Percentiles rank a stretch among this genome's conserved stretches.
These are phyloP conservation scores for Notholithocarpus densiflorus DNA, from an alignment of 306 rosid species.

Conservation along the genomic window DNA sequence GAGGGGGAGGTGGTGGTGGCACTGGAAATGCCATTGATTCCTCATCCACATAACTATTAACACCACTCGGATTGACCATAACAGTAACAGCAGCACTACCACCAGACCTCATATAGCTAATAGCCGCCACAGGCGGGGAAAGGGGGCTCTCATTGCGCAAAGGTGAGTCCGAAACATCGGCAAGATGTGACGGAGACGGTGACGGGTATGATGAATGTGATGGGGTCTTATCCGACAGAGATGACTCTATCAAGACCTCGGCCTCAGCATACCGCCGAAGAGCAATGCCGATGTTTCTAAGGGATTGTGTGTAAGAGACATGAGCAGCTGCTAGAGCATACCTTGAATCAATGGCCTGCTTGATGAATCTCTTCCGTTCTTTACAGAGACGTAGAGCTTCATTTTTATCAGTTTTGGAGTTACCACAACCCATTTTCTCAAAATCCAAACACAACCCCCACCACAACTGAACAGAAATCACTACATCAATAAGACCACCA, in stretches of 20 bases:
- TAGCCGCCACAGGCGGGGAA: constrained; percentile 42
- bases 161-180: constrained; percentile 71
- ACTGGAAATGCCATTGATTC: constrained; percentile 43
- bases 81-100: constrained; percentile 55
- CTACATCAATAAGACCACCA: not conserved
- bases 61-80: constrained; percentile 38
- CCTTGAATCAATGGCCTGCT: constrained; percentile 83
- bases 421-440: constrained; percentile 63
- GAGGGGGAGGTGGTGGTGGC: constrained; percentile 71
- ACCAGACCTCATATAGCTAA: constrained; percentile 68
- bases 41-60: constrained; percentile 44
- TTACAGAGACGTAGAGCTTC: constrained; percentile 78
- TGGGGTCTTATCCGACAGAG: constrained; percentile 84
- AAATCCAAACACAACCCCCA: not conserved
- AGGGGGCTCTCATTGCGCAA: constrained; percentile 50
- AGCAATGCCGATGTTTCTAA: constrained; percentile 66
- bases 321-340: constrained; percentile 85
- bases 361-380: constrained; percentile 71
- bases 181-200: constrained; percentile 63
- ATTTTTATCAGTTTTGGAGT: constrained; percentile 70
- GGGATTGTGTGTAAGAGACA: constrained; percentile 72
- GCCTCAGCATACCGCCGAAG: constrained; percentile 84
- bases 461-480: not conserved
- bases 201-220: constrained; percentile 87
- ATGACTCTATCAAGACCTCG: constrained; percentile 71